Conservation (phyloP, 2,329 filamentous ascomycete species). For the Xylaria arbuscula region DNA sequence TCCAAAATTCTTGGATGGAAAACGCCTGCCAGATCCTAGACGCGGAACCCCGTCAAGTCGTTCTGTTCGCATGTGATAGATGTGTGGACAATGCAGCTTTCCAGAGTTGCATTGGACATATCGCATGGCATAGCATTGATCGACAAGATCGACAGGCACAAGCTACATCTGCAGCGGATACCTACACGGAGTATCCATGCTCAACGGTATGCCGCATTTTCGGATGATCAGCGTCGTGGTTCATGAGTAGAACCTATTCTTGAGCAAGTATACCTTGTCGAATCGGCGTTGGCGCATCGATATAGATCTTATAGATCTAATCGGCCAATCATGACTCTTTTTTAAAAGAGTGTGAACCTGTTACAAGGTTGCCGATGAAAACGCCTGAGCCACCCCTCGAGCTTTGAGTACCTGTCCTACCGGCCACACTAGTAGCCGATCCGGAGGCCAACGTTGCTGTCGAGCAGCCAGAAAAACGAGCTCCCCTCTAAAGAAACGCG, state of each 20-base stretch:
- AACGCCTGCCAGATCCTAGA: constrained; percentile 52
- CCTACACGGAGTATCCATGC: constrained; percentile 8
- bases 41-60: constrained; percentile 21
- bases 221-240: neutral
- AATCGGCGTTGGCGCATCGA: neutral
- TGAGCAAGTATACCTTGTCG: neutral
- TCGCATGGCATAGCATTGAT: constrained; percentile 17
- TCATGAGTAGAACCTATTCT: neutral
- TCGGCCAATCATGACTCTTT: neutral
- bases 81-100: constrained; percentile 6
- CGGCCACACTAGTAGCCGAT: neutral
- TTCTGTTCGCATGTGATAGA: constrained; percentile 34
- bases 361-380: neutral
- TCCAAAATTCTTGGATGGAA: constrained; percentile 68
- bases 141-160: constrained; percentile 27
- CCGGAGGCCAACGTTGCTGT: neutral
- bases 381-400: neutral
- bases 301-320: neutral
- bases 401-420: neutral
- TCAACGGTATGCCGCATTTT: neutral
- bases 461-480: neutral
- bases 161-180: constrained; percentile 10
- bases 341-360: neutral
- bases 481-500: neutral
- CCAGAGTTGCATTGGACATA: constrained; percentile 1